A percentile compares a stretch with the other conserved stretches of the same genome.
Evolutionary conservation across 495 filamentous ascomycete species (phyloP).

Genomic region (Podospora tetraspora): DNA sequence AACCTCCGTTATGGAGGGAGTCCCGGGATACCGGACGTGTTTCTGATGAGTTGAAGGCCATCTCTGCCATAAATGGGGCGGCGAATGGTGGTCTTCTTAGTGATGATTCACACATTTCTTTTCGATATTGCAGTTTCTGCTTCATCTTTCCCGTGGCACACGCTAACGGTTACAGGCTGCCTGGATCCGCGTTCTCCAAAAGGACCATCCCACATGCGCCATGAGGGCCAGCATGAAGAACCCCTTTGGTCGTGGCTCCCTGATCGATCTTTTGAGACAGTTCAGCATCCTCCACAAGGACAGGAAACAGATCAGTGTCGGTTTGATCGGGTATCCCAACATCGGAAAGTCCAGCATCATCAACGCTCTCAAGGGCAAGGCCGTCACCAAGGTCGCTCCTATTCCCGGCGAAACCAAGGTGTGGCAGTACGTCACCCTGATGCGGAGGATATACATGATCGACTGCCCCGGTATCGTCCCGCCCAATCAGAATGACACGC

Average conservation of each 20-base stretch:
- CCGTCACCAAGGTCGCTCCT: conserved; percentile 89
- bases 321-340: conserved; percentile 69
- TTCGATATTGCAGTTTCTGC: conserved; percentile 7
- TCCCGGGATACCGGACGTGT: conserved; percentile 58
- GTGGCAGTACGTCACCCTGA: conserved; percentile 87
- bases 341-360: conserved; percentile 90
- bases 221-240: conserved; percentile 93
- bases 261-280: conserved; percentile 74
- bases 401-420: conserved; percentile 95
- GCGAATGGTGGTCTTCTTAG: conserved; percentile 84
- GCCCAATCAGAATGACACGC: conserved; percentile 73
- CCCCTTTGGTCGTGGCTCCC: conserved; percentile 63
- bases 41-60: conserved; percentile 83
- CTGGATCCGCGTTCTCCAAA: conserved; percentile 31
- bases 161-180: conserved; percentile 27
- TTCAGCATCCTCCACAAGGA: conserved; percentile 87
- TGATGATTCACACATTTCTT: conserved; percentile 89
- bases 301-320: conserved; percentile 86
- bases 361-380: conserved; percentile 87
- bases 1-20: conserved; percentile 81
- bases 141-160: conserved; percentile 6
- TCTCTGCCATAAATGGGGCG: conserved; percentile 37
- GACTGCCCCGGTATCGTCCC: conserved; percentile 96
- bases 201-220: conserved; percentile 86
- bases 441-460: conserved; percentile 95